Base-by-base conservation (phyloP, 306 rosid species). In the Lathyrus tuberosus region DNA sequence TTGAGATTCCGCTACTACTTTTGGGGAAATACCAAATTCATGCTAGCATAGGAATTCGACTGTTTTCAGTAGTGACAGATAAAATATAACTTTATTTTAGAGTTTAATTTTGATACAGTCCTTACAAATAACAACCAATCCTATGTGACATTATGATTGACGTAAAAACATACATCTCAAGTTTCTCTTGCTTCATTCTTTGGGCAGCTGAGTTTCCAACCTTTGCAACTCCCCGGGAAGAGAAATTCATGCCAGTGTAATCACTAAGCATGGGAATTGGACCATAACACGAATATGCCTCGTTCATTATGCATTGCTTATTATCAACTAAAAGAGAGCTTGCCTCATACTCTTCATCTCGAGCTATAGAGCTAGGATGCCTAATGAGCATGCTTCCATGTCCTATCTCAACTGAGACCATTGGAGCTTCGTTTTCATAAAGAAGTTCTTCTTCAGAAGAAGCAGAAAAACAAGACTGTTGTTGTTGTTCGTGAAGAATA, bases 401-500 rank as follows among this genome's bases (percentile, higher is more conserved):
- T 82, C 99, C 99, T 73, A 91, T 91, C 86, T 94, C 99, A 77
- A 94, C 99, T 67, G 99, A 94, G 77, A 94, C 99, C 99, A 94
- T 88, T 40, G 99, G 99, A n/a, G 85, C 79, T 79, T 87, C 97
- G 76, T 92, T 91, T 67, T 91, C 99, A 28, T 84, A 91, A 81
- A 94, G 97, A 60, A 94, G 84, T 74, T 91, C 99, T 57, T 94
- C 99, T 67, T 91, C 95, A 12, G 99, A 94, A 57, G 99, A 86
- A 59, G 79, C 87, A 22, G 97, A 88, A 81, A 94, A 88, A 84
- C 79, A 84, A 13, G 95, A 91, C 80, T 85, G 94, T 63, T 93
- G 98, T 81, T 94, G 98, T 78, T 94, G 98, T 81, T 94, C 99
- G 20, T 86, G 91, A 79, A 91, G 91, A 61, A 94, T 94, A 59